phyloP scores from a whole-genome alignment of 1,284 basidiomycete species.

The Gomphus bonarii region DNA sequence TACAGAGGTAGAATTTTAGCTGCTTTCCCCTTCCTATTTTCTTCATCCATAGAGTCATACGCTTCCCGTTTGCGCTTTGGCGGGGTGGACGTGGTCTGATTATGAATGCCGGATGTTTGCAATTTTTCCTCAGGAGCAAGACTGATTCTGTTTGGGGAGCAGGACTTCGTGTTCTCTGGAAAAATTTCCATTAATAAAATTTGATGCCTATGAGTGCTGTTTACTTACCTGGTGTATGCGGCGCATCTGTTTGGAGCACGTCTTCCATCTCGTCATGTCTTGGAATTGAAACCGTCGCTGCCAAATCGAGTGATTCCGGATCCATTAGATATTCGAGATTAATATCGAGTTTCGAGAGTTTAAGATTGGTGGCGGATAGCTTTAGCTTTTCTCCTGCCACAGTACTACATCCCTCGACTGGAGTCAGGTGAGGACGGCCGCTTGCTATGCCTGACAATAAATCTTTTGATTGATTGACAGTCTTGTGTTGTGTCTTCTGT shows the following conservation, averaged over 20 bases:
- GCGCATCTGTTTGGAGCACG: neutral
- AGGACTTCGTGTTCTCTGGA: neutral
- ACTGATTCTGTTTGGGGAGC: neutral
- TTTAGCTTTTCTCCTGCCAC: neutral
- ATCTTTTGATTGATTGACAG: neutral
- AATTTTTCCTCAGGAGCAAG: neutral
- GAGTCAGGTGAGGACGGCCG: neutral
- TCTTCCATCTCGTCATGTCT: neutral
- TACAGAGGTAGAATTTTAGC: neutral
- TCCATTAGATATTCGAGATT: neutral
- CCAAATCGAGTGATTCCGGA: neutral
- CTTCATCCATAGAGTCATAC: neutral
- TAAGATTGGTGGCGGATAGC: neutral
- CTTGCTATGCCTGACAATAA: neutral
- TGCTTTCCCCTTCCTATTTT: neutral
- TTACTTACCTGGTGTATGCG: neutral
- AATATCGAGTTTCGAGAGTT: neutral
- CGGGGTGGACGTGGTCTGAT: neutral
- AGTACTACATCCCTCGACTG: neutral
- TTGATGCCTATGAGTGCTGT: neutral
- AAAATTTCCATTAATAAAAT: neutral
- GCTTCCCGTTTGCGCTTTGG: neutral
- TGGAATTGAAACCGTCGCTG: neutral
- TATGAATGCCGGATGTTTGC: neutral
- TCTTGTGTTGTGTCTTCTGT: neutral